phyloP scores from a whole-genome alignment of 2,329 filamentous ascomycete species.

The Pyrenochaeta sp. region DNA sequence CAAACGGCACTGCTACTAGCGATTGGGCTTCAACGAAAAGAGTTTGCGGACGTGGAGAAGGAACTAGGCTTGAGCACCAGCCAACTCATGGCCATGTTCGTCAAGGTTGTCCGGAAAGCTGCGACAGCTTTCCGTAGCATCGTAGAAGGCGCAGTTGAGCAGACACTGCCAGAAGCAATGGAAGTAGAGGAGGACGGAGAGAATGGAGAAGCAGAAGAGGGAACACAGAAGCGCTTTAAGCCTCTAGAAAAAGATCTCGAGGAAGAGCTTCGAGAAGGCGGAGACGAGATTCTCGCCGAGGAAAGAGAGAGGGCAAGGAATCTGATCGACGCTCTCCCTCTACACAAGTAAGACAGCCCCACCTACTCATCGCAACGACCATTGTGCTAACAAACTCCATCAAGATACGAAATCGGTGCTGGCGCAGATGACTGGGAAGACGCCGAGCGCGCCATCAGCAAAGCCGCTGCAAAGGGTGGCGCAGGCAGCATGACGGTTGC shows the following conservation, averaged over 20 bases:
- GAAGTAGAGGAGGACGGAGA: slow-evolving; percentile 59
- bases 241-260: slow-evolving; percentile 76
- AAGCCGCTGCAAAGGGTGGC: slow-evolving; percentile 57
- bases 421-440: slow-evolving; percentile 63
- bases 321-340: slow-evolving; percentile 86
- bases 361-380: not conserved
- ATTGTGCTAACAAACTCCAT: slow-evolving; percentile 7
- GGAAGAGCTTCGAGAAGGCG: slow-evolving; percentile 85
- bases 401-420: slow-evolving; percentile 57
- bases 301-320: slow-evolving; percentile 83
- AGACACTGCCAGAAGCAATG: slow-evolving; percentile 55
- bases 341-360: slow-evolving; percentile 73
- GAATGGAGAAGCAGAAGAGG: slow-evolving; percentile 61
- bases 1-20: slow-evolving; percentile 90
- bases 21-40: slow-evolving; percentile 86
- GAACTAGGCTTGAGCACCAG: slow-evolving; percentile 77
- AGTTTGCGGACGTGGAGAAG: slow-evolving; percentile 78
- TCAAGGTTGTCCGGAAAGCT: slow-evolving; percentile 92
- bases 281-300: slow-evolving; percentile 72
- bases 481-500: slow-evolving; percentile 73
- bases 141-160: slow-evolving; percentile 71
- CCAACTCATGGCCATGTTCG: slow-evolving; percentile 94
- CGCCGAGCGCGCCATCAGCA: slow-evolving; percentile 74
- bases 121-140: slow-evolving; percentile 78
- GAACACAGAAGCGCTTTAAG: slow-evolving; percentile 68